These are phyloP conservation scores for Cyberlindnera petersonii DNA, from an alignment of 805 yeast species.

Conservation along the genomic window DNA sequence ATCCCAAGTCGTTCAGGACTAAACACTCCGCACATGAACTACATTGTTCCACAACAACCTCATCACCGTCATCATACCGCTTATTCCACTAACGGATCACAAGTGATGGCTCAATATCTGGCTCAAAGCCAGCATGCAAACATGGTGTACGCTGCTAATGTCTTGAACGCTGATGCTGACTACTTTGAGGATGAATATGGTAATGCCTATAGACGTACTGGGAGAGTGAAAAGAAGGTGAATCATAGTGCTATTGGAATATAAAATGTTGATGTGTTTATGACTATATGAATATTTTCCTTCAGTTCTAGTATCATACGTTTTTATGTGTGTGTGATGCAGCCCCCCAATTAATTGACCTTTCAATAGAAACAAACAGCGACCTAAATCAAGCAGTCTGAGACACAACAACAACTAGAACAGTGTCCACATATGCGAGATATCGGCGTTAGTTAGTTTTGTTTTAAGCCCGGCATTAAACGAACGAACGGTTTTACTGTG, in stretches of 20 bases:
- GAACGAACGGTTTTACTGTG: too few relatives aligned
- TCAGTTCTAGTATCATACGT: too few relatives aligned
- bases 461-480: too few relatives aligned
- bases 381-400: too few relatives aligned
- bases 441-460: too few relatives aligned
- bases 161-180: slow-evolving; percentile 41
- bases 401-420: too few relatives aligned
- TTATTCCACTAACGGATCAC: slow-evolving; percentile 49
- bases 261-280: background rate
- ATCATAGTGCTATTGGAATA: background rate
- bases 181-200: slow-evolving; percentile 15
- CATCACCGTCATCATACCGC: slow-evolving; percentile 2
- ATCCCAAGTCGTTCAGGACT: slow-evolving; percentile 6
- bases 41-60: background rate
- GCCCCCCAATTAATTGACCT: too few relatives aligned
- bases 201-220: slow-evolving; percentile 11
- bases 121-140: slow-evolving; percentile 68
- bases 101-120: slow-evolving; percentile 73
- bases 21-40: too few relatives aligned
- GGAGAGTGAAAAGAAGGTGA: slow-evolving; percentile 7
- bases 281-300: too few relatives aligned
- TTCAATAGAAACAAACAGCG: too few relatives aligned
- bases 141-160: slow-evolving; percentile 48
- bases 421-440: too few relatives aligned
- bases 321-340: background rate